A percentile compares a stretch with the other conserved stretches of the same genome.
Conservation (phyloP, 176 grass and related monocot genomes). For the Lolium multiflorum region DNA sequence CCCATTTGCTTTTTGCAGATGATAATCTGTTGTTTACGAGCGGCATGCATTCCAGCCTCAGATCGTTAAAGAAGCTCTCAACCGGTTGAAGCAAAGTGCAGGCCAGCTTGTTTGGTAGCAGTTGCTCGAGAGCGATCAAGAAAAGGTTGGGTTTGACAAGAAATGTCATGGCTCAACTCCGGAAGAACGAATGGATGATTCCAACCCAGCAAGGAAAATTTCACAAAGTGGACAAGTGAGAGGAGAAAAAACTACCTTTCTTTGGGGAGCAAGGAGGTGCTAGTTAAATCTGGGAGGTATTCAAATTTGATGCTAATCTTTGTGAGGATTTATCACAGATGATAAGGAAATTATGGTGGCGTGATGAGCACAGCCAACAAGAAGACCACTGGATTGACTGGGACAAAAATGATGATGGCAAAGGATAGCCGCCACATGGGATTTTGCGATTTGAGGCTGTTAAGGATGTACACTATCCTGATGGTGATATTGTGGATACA, state of each 20-base stretch:
- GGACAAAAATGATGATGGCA: neutral
- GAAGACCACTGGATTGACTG: neutral
- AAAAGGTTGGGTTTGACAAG: neutral
- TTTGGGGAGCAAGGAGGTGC: neutral
- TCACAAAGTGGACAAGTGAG: neutral
- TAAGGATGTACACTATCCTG: neutral
- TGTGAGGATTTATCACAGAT: neutral
- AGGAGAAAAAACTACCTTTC: neutral
- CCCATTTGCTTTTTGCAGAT: slow-evolving; percentile 8
- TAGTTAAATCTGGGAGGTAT: neutral
- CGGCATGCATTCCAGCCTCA: slow-evolving; percentile 3
- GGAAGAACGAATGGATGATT: neutral
- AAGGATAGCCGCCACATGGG: neutral
- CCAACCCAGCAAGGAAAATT: neutral
- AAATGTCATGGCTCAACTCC: neutral
- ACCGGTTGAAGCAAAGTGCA: neutral
- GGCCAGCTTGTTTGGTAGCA: neutral
- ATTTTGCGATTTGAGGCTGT: neutral
- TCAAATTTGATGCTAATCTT: neutral
- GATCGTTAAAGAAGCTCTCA: slow-evolving; percentile 11
- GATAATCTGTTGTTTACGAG: neutral
- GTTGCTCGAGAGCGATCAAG: no score
- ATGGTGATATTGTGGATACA: neutral
- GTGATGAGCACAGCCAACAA: neutral
- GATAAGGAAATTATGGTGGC: neutral